Base-by-base conservation (phyloP, 2,329 filamentous ascomycete species). In the Gliomastix tumulicola region DNA sequence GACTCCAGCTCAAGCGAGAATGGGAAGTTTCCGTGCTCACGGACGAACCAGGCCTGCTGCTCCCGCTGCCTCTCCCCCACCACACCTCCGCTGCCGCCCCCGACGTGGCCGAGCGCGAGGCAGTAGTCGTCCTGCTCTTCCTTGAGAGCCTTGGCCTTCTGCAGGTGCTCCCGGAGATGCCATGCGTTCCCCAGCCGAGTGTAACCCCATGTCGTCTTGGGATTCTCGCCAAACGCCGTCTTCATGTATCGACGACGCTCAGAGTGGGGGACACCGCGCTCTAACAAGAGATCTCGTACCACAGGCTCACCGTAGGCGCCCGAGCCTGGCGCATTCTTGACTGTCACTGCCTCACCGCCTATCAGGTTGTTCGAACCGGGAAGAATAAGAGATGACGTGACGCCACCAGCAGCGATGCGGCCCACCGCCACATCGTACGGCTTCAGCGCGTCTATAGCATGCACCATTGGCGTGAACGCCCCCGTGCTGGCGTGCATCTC, bases 1-100 rank as follows among this genome's bases (percentile, higher is more conserved):
- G 73, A 71, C 45, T 84, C 80, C 75, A 79, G 82, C 10, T n/a
- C 34, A 21, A 39, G 25, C 25, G 25, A 28, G 15, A 12, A 15
- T 6, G 25, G 25, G 6, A 13, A 28, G 13, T 28, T n/a, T n/a
- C n/a, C n/a, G n/a, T n/a, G n/a, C n/a, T n/a, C n/a, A n/a, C n/a
- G n/a, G n/a, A n/a, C n/a, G n/a, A n/a, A n/a, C n/a, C n/a, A n/a
- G n/a, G n/a, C n/a, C n/a, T n/a, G n/a, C n/a, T n/a, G n/a, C n/a
- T n/a, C n/a, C n/a, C n/a, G n/a, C n/a, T n/a, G n/a, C n/a, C n/a
- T n/a, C n/a, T n/a, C n/a, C n/a, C n/a, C n/a, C n/a, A n/a, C n/a
- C n/a, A n/a, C n/a, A n/a, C n/a, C n/a, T n/a, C n/a, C n/a, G n/a
- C n/a, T n/a, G n/a, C n/a, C n/a, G n/a, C n/a, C n/a, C n/a, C n/a